Evolutionary conservation across 257 asterid genomes (phyloP), one percentile per base, ranked within the genome.

Genomic region (Haberlea rhodopensis): DNA sequence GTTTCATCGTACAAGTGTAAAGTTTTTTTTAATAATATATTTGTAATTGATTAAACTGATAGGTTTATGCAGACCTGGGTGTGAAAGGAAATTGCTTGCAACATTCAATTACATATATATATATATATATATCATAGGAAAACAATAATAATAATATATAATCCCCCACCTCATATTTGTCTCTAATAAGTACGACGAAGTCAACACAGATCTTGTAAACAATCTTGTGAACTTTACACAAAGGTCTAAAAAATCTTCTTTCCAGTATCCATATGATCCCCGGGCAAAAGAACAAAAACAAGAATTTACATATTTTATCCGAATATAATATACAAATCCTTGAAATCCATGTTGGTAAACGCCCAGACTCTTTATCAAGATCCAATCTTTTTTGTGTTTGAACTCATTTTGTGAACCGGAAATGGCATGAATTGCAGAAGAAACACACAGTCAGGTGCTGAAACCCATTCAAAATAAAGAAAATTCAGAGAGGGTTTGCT

Each of bases 401-500:
- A 34, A 13, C 34, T 46, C 37, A 4, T 67, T 23, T 68, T 71
- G 66, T 60, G 22, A 57, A 65, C 62, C 32, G 62, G 29, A 43
- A 23, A 65, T 66, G 59, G 24, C 16, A 49, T 60, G 8, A 27
- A 61, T 57, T 59, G 54, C 70, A 23, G 68, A n/a, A 68, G 65
- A 63, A 29, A 65, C 45, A 43, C 32, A 73, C 53, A n/a, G 20
- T 29, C 23, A 18, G 37, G 27, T 8, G 48, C 18, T 3, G 48
- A 40, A 40, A 40, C 48, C n/a, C 18, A 53, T 5, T 32, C 3
- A 54, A 7, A 8, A 54, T 1, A 40, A 43, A 65, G 72, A 70
- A 59, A 37, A 49, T 20, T 24, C 49, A 21, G 56, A 16, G 65
- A 72, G 77, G 72, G 20, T 79, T 80, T 84, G 71, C 81, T 71